Evolutionary conservation across 129 eudicot species (phyloP).

Genomic region (Solidago caesia): DNA sequence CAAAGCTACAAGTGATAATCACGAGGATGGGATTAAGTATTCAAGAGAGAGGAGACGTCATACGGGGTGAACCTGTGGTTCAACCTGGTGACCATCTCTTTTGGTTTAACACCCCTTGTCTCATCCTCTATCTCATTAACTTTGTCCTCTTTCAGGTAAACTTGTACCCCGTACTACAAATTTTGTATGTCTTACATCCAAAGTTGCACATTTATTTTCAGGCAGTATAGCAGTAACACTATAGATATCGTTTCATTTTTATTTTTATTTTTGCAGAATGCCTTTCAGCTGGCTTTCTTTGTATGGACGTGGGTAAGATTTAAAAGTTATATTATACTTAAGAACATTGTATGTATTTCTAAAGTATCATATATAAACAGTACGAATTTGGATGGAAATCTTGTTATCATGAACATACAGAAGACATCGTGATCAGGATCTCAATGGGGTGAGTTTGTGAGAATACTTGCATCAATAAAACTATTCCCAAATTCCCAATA

Average conservation of each 20-base stretch:
- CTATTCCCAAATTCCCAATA: no score
- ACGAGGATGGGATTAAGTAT: slow-evolving; percentile 59
- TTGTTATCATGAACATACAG: slow-evolving; percentile 49
- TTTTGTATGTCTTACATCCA: background rate
- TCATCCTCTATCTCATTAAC: slow-evolving; percentile 53
- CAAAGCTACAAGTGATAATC: slow-evolving; percentile 68
- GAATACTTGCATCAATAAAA: no score
- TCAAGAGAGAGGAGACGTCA: slow-evolving; percentile 46
- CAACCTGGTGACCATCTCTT: slow-evolving; percentile 53
- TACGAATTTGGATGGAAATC: slow-evolving; percentile 53
- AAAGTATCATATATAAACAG: slow-evolving; percentile 29
- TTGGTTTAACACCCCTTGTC: slow-evolving; percentile 65
- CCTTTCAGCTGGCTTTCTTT: slow-evolving; percentile 70
- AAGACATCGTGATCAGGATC: slow-evolving; percentile 45
- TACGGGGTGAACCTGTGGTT: slow-evolving; percentile 50
- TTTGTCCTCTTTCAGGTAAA: slow-evolving; percentile 59
- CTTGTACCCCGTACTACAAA: background rate
- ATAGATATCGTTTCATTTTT: background rate
- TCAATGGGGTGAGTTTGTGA: slow-evolving; percentile 54
- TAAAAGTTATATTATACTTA: background rate
- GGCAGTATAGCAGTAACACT: no score
- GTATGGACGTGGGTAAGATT: slow-evolving; percentile 67
- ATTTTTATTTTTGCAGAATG: slow-evolving; percentile 43
- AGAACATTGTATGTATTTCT: background rate
- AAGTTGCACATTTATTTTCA: background rate